Evolutionary conservation across 169 alveolate genomes (phyloP).

Genomic region (Eimeria tenella): DNA sequence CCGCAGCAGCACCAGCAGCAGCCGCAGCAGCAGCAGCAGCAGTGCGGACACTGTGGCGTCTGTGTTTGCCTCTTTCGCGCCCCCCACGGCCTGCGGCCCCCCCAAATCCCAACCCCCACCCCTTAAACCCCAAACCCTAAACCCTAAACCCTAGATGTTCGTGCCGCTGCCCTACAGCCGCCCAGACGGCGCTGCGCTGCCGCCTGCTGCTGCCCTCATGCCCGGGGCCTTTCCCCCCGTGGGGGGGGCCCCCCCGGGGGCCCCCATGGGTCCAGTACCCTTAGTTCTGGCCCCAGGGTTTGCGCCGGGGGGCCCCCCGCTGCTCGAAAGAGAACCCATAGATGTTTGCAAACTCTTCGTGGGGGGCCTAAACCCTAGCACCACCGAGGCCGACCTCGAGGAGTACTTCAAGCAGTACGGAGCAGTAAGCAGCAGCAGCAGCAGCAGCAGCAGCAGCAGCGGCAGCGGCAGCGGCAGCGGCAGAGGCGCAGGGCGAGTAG

Average conservation of each 20-base stretch:
- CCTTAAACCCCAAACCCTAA: too few species aligned
- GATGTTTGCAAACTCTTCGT: slow-evolving; percentile 14
- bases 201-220: background rate
- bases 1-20: too few species aligned
- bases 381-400: slow-evolving; percentile 2
- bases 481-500: too few species aligned
- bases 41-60: too few species aligned
- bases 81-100: too few species aligned
- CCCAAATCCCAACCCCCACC: too few species aligned
- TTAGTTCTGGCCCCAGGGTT: slow-evolving; percentile 1
- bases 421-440: background rate
- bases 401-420: slow-evolving; percentile 12
- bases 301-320: background rate
- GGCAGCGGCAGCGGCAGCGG: too few species aligned
- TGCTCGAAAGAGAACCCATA: slow-evolving; percentile 1
- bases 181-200: background rate
- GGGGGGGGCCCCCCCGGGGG: slow-evolving; percentile 29
- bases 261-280: background rate
- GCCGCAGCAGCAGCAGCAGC: too few species aligned
- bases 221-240: slow-evolving; percentile 16
- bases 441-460: too few species aligned
- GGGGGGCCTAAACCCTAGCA: slow-evolving; percentile 26
- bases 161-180: slow-evolving; percentile 7
- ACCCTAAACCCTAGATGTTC: background rate
- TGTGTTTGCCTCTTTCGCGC: too few species aligned